Base-by-base conservation (phyloP, 106 monocot genomes). In the Dendrobium officinale region DNA sequence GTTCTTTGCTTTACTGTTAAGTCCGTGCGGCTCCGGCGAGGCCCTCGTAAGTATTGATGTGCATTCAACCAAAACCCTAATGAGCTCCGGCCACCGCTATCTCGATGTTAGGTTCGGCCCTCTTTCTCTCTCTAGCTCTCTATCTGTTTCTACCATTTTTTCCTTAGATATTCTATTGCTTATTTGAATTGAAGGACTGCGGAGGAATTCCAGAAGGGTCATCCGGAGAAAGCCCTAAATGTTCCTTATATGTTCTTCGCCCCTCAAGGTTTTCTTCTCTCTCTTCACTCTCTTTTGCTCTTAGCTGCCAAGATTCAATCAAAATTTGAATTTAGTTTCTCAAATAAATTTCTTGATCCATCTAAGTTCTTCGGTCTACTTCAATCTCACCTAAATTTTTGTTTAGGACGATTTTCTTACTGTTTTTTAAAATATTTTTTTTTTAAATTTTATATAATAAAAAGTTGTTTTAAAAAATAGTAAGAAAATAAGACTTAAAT, bases 191-290 rank as follows among this genome's bases (percentile, higher is more conserved):
- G 84, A 96, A 93, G 84, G 51, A 93, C 93, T 22, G 79, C 13
- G 67, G 93, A 92, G 76, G 96, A 96, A 79, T 90, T 88, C 81
- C 44, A 73, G 6, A 89, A 86, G 22, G 93, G 93, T 10, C 90
- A 91, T 81, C 64, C 84, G 47, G 82, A 85, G 70, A 82, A 84
- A 61, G 72, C 96, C 18, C 31, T 90, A 45, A 91, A 88, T 40
- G 82, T 96, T 51, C 93, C 96, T 20, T 93, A 88, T 82, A 55
- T 87, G 83, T 96, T 91, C 87, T 84, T 91, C 87, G 90, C 87
- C 18, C 86, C 90, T 29, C 81, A 92, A 87, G 92, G 92, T 18
- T 81, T 79, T 55, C 7, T 4, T 81, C 22, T 51, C 11, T 9
- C 1, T 10, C 19, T 37, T 24, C 16, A 15, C 6, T 82, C 31